Percentiles rank a stretch among this genome's conserved stretches.
Conservation (phyloP, 805 yeast species). For the Starmerella kuoi region DNA sequence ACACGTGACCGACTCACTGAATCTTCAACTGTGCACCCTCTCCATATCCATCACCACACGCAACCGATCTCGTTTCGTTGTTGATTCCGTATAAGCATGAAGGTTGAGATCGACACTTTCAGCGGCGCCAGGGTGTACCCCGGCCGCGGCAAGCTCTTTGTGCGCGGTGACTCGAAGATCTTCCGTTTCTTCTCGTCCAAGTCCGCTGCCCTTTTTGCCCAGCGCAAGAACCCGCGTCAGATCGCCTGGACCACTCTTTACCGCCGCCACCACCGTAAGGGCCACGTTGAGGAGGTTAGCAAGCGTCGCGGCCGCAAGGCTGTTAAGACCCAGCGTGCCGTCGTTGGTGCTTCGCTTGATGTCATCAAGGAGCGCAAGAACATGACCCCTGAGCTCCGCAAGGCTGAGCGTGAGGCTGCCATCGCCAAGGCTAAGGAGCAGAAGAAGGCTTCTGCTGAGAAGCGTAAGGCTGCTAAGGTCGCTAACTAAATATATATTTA, state of each 20-base stretch:
- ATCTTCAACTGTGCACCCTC: neutral
- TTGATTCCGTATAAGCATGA: constrained; percentile 43
- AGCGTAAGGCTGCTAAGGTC: constrained; percentile 74
- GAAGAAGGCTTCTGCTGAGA: constrained; percentile 78
- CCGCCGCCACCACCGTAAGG: constrained; percentile 99
- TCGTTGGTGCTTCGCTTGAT: constrained; percentile 98
- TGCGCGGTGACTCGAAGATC: constrained; percentile 99
- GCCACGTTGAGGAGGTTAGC: constrained; percentile 95
- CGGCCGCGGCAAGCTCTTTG: constrained; percentile 98
- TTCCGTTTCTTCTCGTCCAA: constrained; percentile 99
- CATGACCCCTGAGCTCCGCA: constrained; percentile 92
- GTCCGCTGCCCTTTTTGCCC: constrained; percentile 95
- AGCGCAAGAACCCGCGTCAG: constrained; percentile 99
- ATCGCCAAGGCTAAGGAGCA: constrained; percentile 40
- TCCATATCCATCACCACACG: constrained; percentile 2
- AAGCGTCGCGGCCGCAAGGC: constrained; percentile 96
- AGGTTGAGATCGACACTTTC: constrained; percentile 99
- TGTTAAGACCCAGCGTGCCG: constrained; percentile 97
- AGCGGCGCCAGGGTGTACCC: constrained; percentile 99
- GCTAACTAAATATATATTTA: constrained; percentile 16
- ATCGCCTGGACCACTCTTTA: constrained; percentile 97
- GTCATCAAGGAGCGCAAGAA: constrained; percentile 96
- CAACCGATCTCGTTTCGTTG: neutral
- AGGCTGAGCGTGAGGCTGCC: constrained; percentile 92
- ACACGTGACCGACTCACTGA: constrained; percentile 5